Percentiles rank a stretch among this genome's conserved stretches.
Conservation (phyloP, 2,329 filamentous ascomycete genomes). For the Fusarium algeriense region DNA sequence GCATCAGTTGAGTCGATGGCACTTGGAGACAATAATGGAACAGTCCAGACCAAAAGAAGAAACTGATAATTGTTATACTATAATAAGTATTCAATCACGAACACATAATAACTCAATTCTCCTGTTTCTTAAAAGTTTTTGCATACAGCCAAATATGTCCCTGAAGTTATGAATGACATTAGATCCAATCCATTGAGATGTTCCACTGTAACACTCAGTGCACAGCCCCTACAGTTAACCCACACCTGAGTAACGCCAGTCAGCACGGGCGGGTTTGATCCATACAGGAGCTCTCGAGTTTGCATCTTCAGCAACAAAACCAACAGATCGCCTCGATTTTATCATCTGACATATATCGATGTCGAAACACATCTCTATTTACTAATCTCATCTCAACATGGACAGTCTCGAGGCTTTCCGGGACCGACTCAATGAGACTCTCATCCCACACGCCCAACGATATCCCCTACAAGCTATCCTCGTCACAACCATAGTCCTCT, state of each 20-base stretch:
- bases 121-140: no score
- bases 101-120: no score
- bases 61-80: no score
- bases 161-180: background rate
- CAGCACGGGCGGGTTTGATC: slow-evolving; percentile 34
- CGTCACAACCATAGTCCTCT: slow-evolving; percentile 43
- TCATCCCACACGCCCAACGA: slow-evolving; percentile 40
- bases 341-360: background rate
- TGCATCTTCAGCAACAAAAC: slow-evolving; percentile 25
- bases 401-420: slow-evolving; percentile 25
- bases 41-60: no score
- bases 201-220: slow-evolving; percentile 19
- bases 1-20: no score
- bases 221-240: slow-evolving; percentile 30
- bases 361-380: background rate
- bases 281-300: slow-evolving; percentile 32
- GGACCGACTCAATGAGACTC: slow-evolving; percentile 28
- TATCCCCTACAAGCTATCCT: slow-evolving; percentile 43
- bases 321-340: slow-evolving; percentile 35
- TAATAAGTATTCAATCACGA: no score
- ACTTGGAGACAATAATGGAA: no score
- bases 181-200: background rate
- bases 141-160: no score
- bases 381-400: slow-evolving; percentile 21
- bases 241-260: slow-evolving; percentile 21